These are phyloP conservation scores for Coniferiporia weirii DNA, from an alignment of 1,284 basidiomycete genomes.

Conservation along the genomic window DNA sequence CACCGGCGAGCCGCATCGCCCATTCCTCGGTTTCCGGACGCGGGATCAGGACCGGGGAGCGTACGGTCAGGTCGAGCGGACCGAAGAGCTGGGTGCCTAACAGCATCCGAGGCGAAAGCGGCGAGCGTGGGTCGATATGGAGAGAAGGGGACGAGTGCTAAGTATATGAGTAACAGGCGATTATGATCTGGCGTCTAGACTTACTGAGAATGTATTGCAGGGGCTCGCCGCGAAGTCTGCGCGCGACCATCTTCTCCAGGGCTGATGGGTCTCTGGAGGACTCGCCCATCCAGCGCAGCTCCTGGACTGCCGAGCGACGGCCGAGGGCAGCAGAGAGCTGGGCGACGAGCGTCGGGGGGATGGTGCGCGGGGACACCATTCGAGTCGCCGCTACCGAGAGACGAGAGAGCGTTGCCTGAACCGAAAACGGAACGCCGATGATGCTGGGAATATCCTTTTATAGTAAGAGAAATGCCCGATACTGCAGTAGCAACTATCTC, in stretches of 20 bases:
- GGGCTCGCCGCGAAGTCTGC: slow-evolving; percentile 66
- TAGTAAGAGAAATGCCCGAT: neutral
- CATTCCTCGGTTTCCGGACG: slow-evolving; percentile 90
- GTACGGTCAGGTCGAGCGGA: slow-evolving; percentile 62
- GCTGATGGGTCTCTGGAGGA: slow-evolving; percentile 26
- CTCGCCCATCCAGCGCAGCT: slow-evolving; percentile 61
- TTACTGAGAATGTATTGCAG: slow-evolving; percentile 88
- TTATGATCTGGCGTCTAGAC: slow-evolving; percentile 19
- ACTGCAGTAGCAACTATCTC: no score
- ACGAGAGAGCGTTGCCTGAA: neutral
- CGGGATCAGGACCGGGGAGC: slow-evolving; percentile 82
- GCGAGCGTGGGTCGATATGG: neutral
- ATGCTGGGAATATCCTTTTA: neutral
- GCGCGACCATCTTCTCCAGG: slow-evolving; percentile 46
- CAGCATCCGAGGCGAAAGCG: slow-evolving; percentile 2
- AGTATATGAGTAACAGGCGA: no score
- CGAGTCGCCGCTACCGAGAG: neutral
- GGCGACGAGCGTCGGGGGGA: slow-evolving; percentile 24
- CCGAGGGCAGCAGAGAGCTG: slow-evolving; percentile 38
- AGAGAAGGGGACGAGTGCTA: no score
- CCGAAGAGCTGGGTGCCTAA: slow-evolving; percentile 87
- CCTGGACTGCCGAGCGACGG: slow-evolving; percentile 40
- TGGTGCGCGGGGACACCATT: neutral
- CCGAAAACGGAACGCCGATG: neutral
- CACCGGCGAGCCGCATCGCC: slow-evolving; percentile 52